These are phyloP conservation scores for Cucurbita argyrosperma DNA, from an alignment of 306 rosid species.

Conservation along the genomic window DNA sequence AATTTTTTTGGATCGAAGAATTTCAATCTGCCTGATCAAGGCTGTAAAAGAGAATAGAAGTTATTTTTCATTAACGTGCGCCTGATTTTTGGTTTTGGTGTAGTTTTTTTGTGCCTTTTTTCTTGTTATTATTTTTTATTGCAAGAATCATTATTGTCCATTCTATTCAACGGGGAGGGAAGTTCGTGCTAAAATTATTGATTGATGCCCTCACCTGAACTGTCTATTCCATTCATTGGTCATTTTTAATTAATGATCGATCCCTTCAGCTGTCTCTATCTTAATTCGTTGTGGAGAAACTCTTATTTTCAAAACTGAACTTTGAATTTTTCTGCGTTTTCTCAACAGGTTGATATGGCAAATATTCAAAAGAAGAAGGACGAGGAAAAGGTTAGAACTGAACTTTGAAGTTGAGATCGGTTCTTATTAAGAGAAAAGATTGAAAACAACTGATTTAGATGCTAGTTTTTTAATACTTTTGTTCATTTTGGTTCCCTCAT, in stretches of 20 bases:
- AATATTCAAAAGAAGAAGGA: constrained; percentile 90
- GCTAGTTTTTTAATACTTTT: too few species aligned
- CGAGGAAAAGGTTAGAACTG: constrained; percentile 63
- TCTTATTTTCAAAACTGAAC: background rate
- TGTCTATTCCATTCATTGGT: background rate
- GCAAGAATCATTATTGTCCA: background rate
- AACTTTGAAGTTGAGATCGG: background rate
- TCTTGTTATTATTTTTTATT: too few species aligned
- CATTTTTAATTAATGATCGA: background rate
- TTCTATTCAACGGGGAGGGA: background rate
- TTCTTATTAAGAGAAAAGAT: too few species aligned
- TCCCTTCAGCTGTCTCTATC: background rate
- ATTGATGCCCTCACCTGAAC: background rate
- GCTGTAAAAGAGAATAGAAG: background rate
- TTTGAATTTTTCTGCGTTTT: background rate
- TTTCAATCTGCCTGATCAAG: background rate
- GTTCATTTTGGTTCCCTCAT: background rate
- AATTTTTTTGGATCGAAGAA: background rate
- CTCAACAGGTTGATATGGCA: constrained; percentile 58
- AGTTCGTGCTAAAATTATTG: background rate
- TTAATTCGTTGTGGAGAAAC: background rate
- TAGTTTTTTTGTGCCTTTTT: background rate
- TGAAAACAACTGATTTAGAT: too few species aligned
- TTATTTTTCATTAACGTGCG: background rate
- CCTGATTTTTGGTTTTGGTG: background rate